Percentiles rank a stretch among this genome's conserved stretches.
These are phyloP conservation scores for Patellifolia procumbens DNA, from an alignment of 179 eudicot species.

Conservation along the genomic window DNA sequence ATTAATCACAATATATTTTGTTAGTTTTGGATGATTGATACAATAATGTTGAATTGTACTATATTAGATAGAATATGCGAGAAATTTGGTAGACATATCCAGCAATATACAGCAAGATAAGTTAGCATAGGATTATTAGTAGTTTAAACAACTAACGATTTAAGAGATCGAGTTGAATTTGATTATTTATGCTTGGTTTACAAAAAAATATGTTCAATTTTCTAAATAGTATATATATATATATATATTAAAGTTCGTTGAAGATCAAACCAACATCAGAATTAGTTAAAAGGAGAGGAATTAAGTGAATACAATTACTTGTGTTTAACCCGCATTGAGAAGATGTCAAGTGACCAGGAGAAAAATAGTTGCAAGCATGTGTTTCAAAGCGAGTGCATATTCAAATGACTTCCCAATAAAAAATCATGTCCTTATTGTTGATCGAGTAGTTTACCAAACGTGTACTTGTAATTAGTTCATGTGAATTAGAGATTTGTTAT, in stretches of 20 bases:
- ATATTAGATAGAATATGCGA: no score
- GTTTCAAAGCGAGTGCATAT: slow-evolving; percentile 2
- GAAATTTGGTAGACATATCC: no score
- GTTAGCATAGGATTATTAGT: no score
- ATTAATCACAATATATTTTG: no score
- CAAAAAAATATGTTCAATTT: no score
- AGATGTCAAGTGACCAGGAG: neutral
- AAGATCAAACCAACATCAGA: neutral
- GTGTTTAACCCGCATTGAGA: neutral
- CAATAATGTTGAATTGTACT: no score
- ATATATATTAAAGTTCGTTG: neutral
- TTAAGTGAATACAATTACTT: neutral
- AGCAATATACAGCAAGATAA: no score
- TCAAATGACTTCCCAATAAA: slow-evolving; percentile 9
- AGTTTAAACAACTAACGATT: no score
- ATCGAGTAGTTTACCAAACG: neutral
- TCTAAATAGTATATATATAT: no score
- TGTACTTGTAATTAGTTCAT: neutral
- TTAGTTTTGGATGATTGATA: no score
- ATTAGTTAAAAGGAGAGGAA: neutral
- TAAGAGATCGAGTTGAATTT: no score
- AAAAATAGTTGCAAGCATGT: slow-evolving; percentile 1
- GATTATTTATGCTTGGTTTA: no score
- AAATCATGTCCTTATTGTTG: slow-evolving; percentile 17
- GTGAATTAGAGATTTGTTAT: neutral